Evolutionary conservation across 352 stramenopile species (phyloP).

Genomic region (Thalassiosira mediterranea): DNA sequence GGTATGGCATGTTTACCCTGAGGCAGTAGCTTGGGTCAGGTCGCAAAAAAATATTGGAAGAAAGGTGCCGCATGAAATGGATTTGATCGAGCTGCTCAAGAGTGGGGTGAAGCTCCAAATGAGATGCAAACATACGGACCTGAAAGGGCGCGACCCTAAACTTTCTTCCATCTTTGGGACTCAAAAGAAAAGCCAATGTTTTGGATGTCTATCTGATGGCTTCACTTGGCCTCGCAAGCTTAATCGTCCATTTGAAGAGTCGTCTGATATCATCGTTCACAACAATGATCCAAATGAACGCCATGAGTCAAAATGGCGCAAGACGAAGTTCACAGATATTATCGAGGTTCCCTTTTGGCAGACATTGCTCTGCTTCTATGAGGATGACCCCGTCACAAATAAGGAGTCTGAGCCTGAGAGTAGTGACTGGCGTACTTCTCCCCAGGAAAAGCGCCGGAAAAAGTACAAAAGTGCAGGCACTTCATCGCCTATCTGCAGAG

Average conservation of each 20-base stretch:
- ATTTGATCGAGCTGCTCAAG: conserved; percentile 28
- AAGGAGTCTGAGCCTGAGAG: background rate
- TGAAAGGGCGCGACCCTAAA: conserved; percentile 14
- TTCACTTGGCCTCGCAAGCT: conserved; percentile 29
- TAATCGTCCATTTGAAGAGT: conserved; percentile 5
- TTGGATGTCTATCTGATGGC: conserved; percentile 4
- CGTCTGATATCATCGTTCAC: conserved; percentile 25
- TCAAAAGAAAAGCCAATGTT: conserved; percentile 26
- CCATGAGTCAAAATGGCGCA: conserved; percentile 34
- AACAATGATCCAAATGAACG: conserved; percentile 6
- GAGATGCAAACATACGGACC: conserved; percentile 15
- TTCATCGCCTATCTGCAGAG: conserved; percentile 8
- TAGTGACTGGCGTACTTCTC: background rate
- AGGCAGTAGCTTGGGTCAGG: conserved; percentile 21
- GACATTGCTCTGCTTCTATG: conserved; percentile 20
- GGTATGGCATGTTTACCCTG: conserved; percentile 20
- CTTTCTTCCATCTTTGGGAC: conserved; percentile 19
- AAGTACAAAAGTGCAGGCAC: background rate
- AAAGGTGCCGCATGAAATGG: conserved; percentile 23
- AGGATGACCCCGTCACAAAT: too few relatives aligned
- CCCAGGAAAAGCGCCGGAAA: background rate
- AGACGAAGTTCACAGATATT: conserved; percentile 11
- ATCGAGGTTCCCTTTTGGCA: conserved; percentile 28
- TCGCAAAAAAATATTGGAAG: conserved; percentile 10
- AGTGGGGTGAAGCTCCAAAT: conserved; percentile 19